Evolutionary conservation across 106 monocot genomes (phyloP), one percentile per base, ranked within the genome.

Genomic region (Dendrobium chrysotoxum): DNA sequence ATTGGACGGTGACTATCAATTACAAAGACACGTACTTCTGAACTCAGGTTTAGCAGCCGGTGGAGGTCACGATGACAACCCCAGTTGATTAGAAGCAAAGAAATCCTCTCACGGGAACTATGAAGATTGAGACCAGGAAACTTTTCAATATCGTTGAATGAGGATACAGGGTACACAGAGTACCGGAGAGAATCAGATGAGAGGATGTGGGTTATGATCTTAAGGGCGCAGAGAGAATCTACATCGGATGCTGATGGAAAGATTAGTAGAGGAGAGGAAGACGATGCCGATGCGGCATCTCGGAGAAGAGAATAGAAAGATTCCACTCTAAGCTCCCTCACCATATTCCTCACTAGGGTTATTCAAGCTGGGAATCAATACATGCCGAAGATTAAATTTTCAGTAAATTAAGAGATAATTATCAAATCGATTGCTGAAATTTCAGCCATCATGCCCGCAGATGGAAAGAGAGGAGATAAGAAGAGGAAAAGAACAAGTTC

Each of bases 1-100:
- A 95, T 77, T 0, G 95, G 95, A 3, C 95, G 87, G 74, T 93
- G 95, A 71, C 95, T 95, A 70, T 95, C 95, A 18, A 95, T 83
- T 7, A 95, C 86, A 54, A 95, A 95, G 18, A 91, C 80, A 1
- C 72, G 26, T 20, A 80, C 73, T 12, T 80, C 76, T 0, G 83
- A 31, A n/a, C 87, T 80, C 26, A 93, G 86, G 21, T 80, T 65
- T 20, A 93, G 65, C 41, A 91, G 9, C 7, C 86, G 84, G 25
- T 84, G 81, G 23, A 95, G 79, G 54, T 95, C 93, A 25, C 90
- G 85, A 80, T 89, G 89, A 83, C 91, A 91, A 46, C 93, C 93
- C 93, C 93, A 96, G 23, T 93, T 93, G 35, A 96, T 86, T 42
- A 93, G 81, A 44, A 96, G 85, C 20, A 96, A 28, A 39, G 85